Base-by-base conservation (phyloP, 208 protist genomes). In the Trypanosoma conorhini region DNA sequence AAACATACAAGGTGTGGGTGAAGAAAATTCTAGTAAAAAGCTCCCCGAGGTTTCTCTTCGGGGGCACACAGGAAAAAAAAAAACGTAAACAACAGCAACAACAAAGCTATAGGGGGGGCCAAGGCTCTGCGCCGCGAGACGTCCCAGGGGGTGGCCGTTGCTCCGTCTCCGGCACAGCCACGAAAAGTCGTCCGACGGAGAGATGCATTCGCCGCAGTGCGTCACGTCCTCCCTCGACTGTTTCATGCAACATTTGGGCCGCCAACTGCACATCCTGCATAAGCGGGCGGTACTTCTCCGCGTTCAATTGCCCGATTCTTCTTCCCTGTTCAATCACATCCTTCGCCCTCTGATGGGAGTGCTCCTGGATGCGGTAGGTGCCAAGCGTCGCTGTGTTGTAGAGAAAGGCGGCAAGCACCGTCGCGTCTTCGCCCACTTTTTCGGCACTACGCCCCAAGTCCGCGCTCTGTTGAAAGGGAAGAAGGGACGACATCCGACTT, bases 311-410 rank as follows among this genome's bases (percentile, higher is more conserved):
- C 4, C 69, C 62, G 28, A 70, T 35, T 7, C 44, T 5, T 13
- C 26, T 67, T 38, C 51, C 50, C 9, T 65, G 48, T n/a, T 70
- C 59, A 57, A 67, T 21, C 58, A 50, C 22, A 48, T 65, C 56
- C 28, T 54, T 28, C 26, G 38, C 57, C 10, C 69, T 40, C 7
- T 22, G 24, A 1, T 51, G 58, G 52, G 33, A 67, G n/a, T 74
- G 69, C 7, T 67, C 62, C 51, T 67, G 50, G 42, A 74, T 63
- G 38, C 56, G 44, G 46, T 74, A 68, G 19, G 24, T 48, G 33
- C 59, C 69, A 40, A 74, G 12, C 22, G 59, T 67, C 44, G 69
- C 30, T 1, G 59, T 57, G 33, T 67, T 74, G 40, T 21, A 74
- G 13, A 67, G 69, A 57, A 74, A 21, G 8, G 69, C 50, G 19